Base-by-base conservation (phyloP, 116 monocot species). In the Phalaenopsis hybrid region DNA sequence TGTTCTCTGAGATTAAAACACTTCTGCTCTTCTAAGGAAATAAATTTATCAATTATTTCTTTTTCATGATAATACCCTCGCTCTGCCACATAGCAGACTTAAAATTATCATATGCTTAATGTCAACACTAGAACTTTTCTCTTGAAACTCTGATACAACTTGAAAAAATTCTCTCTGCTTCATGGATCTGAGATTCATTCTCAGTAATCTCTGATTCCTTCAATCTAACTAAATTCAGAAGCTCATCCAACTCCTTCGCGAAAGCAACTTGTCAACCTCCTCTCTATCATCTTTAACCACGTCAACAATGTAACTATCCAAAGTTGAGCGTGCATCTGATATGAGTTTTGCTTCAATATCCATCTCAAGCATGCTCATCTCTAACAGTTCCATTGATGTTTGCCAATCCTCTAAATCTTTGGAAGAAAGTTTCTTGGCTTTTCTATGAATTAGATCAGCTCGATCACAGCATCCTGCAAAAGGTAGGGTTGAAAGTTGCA, bases 161-260 rank as follows among this genome's bases (percentile, higher is more conserved):
- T 78, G 49, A 79, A 86, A 90, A 48, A 98, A 82, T 90, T 69
- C 83, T 82, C 67, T 98, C 93, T 79, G 91, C 90, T 81, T 89
- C 86, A 58, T 86, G 85, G 34, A 98, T 94, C 79, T 87, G 81
- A 73, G 69, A 50, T 57, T 92, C 84, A 85, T 93, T 94, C 58
- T 92, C 88, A 78, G 82, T 82, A 82, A 98, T 94, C 80, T 97
- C 91, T 59, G 80, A 80, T 84, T 98, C 91, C 83, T 98, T 98
- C 84, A 91, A 79, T 82, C 77, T 90, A 3, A 98, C 93, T 84
- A 93, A 83, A 69, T 52, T 85, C 41, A 91, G 79, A 11, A 98
- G 83, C 15, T 94, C 90, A 49, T 86, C 86, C 49, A 98, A 85
- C 82, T 98, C 97, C 80, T 91, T 89, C 63, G 85, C 78, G 20